phyloP scores from a whole-genome alignment of 2,329 filamentous ascomycete species.

The Alternaria angustiovoidea region DNA sequence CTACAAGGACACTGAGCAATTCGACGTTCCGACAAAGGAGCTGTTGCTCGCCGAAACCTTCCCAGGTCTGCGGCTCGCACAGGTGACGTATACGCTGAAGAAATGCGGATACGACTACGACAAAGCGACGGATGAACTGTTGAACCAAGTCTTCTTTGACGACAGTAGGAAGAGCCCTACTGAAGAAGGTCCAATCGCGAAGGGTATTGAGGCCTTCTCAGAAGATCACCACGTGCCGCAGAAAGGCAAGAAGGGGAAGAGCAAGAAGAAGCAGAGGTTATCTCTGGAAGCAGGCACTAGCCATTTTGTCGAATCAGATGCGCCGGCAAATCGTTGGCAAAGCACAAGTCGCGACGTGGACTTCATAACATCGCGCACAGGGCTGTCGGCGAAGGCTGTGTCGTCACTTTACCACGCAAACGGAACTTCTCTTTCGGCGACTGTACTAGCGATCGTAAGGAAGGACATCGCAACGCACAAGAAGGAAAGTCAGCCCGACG shows the following conservation, averaged over 20 bases:
- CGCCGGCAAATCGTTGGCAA: conserved; percentile 65
- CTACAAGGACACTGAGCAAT: conserved; percentile 49
- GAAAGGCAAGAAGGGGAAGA: conserved; percentile 54
- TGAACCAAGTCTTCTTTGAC: conserved; percentile 81
- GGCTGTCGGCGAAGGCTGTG: conserved; percentile 57
- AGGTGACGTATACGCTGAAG: conserved; percentile 71
- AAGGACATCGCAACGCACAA: conserved; percentile 55
- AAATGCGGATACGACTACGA: conserved; percentile 73
- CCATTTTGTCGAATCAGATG: conserved; percentile 34
- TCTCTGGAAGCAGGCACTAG: conserved; percentile 27
- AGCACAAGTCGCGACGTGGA: conserved; percentile 65
- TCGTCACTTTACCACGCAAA: conserved; percentile 67
- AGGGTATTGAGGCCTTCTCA: conserved; percentile 85
- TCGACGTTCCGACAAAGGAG: conserved; percentile 70
- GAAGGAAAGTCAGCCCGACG: conserved; percentile 44
- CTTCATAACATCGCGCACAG: conserved; percentile 64
- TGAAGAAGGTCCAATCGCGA: conserved; percentile 56
- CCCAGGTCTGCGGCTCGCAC: conserved; percentile 69
- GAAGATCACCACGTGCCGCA: conserved; percentile 60
- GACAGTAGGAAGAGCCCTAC: conserved; percentile 64
- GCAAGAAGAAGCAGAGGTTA: conserved; percentile 50
- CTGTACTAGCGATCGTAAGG: conserved; percentile 64
- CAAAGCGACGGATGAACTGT: conserved; percentile 77
- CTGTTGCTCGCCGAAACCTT: conserved; percentile 74
- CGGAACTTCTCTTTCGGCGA: conserved; percentile 63